These are phyloP conservation scores for Yamadazyma aaseri DNA, from an alignment of 1,139 yeast genomes.

Conservation along the genomic window DNA sequence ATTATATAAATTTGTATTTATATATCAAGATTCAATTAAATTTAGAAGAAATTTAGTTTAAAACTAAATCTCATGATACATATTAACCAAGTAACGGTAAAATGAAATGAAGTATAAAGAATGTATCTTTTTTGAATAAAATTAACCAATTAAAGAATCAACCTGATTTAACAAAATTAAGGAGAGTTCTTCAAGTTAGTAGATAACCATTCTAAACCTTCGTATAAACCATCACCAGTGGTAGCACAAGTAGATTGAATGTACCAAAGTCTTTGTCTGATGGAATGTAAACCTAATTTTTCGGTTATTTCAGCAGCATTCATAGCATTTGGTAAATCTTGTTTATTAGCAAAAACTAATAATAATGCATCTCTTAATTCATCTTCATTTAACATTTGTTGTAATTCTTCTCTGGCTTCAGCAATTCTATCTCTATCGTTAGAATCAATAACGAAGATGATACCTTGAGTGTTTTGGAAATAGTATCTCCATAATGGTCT, in stretches of 20 bases:
- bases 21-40: neutral
- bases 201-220: constrained; percentile 45
- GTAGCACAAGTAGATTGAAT: constrained; percentile 45
- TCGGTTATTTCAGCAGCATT: constrained; percentile 46
- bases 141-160: neutral
- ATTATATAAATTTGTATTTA: neutral
- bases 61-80: constrained; percentile 1
- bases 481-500: constrained; percentile 46
- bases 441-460: constrained; percentile 42
- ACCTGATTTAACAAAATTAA: constrained; percentile 2
- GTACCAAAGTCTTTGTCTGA: constrained; percentile 45
- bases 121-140: neutral
- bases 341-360: constrained; percentile 43
- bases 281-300: constrained; percentile 42
- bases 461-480: constrained; percentile 44
- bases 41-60: constrained; percentile 1
- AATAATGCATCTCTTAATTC: constrained; percentile 43
- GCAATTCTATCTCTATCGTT: constrained; percentile 46
- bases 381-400: constrained; percentile 44
- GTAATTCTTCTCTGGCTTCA: constrained; percentile 45
- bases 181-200: constrained; percentile 32
- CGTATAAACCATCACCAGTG: constrained; percentile 44
- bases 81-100: neutral
- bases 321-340: constrained; percentile 46
- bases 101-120: constrained; percentile 4